Conservation (phyloP, 805 yeast species). For the Candida adriatica region DNA sequence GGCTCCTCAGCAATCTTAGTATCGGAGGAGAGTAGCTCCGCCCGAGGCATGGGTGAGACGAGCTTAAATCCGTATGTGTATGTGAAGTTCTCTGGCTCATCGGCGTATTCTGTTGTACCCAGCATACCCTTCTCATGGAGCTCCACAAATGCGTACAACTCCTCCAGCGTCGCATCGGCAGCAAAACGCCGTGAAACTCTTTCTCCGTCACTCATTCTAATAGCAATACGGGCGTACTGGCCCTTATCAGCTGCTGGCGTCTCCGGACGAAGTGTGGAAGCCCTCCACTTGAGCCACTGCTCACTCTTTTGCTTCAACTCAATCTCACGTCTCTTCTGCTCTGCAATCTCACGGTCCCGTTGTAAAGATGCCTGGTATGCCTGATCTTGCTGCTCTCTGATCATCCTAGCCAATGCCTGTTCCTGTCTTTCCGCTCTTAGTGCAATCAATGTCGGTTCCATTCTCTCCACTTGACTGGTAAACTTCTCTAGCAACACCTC, state of each 20-base stretch:
- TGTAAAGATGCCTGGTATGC: slow-evolving; percentile 68
- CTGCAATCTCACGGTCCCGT: slow-evolving; percentile 53
- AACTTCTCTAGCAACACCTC: slow-evolving; percentile 37
- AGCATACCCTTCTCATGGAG: slow-evolving; percentile 30
- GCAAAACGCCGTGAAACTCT: slow-evolving; percentile 47
- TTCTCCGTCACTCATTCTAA: slow-evolving; percentile 57
- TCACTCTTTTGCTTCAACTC: slow-evolving; percentile 21
- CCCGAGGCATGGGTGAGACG: slow-evolving; percentile 52
- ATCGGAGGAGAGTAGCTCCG: slow-evolving; percentile 29
- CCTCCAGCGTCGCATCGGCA: slow-evolving; percentile 43
- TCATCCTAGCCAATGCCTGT: slow-evolving; percentile 45
- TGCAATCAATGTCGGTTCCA: slow-evolving; percentile 52
- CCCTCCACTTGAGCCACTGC: slow-evolving; percentile 47
- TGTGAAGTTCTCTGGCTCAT: slow-evolving; percentile 32
- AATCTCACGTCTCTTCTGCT: slow-evolving; percentile 28
- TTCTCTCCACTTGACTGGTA: slow-evolving; percentile 42
- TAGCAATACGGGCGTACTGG: slow-evolving; percentile 54
- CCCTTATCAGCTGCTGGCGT: slow-evolving; percentile 22
- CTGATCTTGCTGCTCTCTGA: slow-evolving; percentile 67
- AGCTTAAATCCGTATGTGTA: slow-evolving; percentile 46
- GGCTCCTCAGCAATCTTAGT: slow-evolving; percentile 35
- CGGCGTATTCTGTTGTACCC: slow-evolving; percentile 16
- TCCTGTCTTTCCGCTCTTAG: slow-evolving; percentile 61
- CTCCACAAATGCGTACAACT: slow-evolving; percentile 68
- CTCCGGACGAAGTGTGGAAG: slow-evolving; percentile 25